A percentile compares a stretch with the other conserved stretches of the same genome.
Evolutionary conservation across 2,329 filamentous ascomycete species (phyloP).

Genomic region (Hypoxylon sp.): DNA sequence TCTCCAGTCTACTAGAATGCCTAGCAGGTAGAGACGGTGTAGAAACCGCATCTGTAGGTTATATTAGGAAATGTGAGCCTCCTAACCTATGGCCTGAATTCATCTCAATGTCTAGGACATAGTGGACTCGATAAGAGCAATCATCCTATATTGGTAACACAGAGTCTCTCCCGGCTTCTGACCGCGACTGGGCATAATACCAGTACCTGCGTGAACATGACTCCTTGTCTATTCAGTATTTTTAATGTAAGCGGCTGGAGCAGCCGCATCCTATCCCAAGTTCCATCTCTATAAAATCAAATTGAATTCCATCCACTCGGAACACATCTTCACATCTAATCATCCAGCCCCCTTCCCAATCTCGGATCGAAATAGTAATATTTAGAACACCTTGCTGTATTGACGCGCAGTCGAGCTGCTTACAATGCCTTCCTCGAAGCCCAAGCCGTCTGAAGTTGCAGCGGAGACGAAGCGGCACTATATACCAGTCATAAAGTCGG

Average conservation of each 20-base stretch:
- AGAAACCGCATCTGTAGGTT: conserved; percentile 37
- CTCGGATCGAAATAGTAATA: conserved; percentile 3
- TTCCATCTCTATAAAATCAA: conserved; percentile 37
- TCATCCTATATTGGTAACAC: conserved; percentile 52
- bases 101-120: conserved; percentile 56
- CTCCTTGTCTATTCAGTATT: conserved; percentile 31
- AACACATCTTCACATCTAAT: conserved; percentile 19
- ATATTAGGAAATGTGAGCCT: conserved; percentile 39
- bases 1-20: conserved; percentile 48
- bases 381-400: conserved; percentile 14
- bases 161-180: conserved; percentile 45
- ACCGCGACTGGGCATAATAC: conserved; percentile 36
- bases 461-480: conserved; percentile 80
- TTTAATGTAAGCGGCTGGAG: conserved; percentile 39
- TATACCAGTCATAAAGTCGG: conserved; percentile 74
- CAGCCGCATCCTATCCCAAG: conserved; percentile 28
- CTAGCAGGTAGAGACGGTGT: conserved; percentile 41
- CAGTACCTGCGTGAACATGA: conserved; percentile 41
- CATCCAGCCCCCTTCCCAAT: conserved; percentile 18
- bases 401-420: conserved; percentile 10
- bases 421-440: conserved; percentile 70
- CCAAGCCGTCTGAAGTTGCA: conserved; percentile 78
- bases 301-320: conserved; percentile 24
- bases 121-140: conserved; percentile 52
- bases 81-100: conserved; percentile 45